phyloP scores from a whole-genome alignment of 441 rosid genomes.

The Gossypium lobatum region DNA sequence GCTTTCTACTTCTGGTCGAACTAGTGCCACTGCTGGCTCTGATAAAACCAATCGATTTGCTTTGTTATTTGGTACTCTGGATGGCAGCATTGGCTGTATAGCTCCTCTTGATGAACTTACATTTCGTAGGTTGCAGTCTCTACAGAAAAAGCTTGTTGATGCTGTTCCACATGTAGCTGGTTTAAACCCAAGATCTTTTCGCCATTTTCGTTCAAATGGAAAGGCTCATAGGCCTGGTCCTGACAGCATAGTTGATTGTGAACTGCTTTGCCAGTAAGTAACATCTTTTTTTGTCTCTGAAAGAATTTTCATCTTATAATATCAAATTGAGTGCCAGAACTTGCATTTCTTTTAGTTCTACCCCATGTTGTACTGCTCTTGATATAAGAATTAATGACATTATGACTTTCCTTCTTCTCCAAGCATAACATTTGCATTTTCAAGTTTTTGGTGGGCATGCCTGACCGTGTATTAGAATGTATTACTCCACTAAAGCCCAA shows the following conservation, averaged over 20 bases:
- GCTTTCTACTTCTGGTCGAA: constrained; percentile 59
- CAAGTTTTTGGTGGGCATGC: not conserved
- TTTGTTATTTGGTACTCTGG: constrained; percentile 81
- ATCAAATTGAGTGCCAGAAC: not conserved
- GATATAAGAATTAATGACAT: not conserved
- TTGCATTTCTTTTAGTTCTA: not conserved
- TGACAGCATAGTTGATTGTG: constrained; percentile 92
- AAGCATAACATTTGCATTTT: constrained; percentile 2
- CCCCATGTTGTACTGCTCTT: not conserved
- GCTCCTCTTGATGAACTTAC: constrained; percentile 95
- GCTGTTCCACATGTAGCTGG: constrained; percentile 95
- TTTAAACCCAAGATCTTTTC: constrained; percentile 86
- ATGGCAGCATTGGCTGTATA: constrained; percentile 90
- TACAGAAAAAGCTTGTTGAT: constrained; percentile 87
- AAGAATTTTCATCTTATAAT: not conserved
- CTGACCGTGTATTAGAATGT: not conserved
- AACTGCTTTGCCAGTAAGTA: constrained; percentile 87
- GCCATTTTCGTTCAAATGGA: constrained; percentile 76
- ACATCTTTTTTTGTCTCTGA: constrained; percentile 9
- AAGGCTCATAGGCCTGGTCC: constrained; percentile 94
- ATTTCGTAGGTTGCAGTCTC: constrained; percentile 90
- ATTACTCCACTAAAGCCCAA: not conserved
- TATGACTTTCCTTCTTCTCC: not conserved
- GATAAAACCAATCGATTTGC: constrained; percentile 95
- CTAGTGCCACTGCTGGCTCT: constrained; percentile 46